phyloP scores from a whole-genome alignment of 352 stramenopile species.

The Chrysophaeum taylorii region DNA sequence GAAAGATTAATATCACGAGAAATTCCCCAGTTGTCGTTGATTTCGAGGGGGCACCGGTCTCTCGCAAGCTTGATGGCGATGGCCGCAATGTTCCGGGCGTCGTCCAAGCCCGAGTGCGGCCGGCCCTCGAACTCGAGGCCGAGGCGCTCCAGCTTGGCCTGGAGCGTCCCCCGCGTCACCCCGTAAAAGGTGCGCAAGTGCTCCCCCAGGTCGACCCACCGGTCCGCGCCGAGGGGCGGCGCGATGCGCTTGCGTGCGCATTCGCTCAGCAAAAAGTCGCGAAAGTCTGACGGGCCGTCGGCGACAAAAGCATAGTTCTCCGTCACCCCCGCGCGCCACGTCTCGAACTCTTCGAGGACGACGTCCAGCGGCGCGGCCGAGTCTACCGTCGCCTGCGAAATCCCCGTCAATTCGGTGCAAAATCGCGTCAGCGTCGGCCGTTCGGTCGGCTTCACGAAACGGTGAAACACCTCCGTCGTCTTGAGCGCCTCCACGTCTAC shows the following conservation, averaged over 20 bases:
- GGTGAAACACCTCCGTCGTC: background rate
- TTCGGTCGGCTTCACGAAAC: conserved; percentile 2
- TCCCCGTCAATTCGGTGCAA: background rate
- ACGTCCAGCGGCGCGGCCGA: background rate
- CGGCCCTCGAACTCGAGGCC: background rate
- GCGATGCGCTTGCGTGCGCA: background rate
- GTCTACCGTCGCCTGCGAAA: background rate
- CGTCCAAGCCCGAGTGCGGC: conserved; percentile 6
- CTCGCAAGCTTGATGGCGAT: background rate
- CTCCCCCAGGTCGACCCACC: background rate
- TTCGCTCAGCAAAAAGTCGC: background rate
- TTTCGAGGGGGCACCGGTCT: background rate
- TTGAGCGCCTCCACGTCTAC: background rate
- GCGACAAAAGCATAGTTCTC: background rate
- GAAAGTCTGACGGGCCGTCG: background rate
- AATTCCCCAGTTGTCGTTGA: conserved; percentile 6
- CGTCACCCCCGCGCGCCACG: background rate
- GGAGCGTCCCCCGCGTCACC: background rate
- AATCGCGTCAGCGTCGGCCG: background rate
- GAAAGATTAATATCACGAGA: no score
- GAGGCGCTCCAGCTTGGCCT: background rate
- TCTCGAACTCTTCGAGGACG: background rate
- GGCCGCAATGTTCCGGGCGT: background rate
- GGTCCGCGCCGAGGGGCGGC: no score
- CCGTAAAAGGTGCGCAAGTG: background rate